phyloP scores from a whole-genome alignment of 495 filamentous ascomycete species.

The Lasiosphaeria hispida region DNA sequence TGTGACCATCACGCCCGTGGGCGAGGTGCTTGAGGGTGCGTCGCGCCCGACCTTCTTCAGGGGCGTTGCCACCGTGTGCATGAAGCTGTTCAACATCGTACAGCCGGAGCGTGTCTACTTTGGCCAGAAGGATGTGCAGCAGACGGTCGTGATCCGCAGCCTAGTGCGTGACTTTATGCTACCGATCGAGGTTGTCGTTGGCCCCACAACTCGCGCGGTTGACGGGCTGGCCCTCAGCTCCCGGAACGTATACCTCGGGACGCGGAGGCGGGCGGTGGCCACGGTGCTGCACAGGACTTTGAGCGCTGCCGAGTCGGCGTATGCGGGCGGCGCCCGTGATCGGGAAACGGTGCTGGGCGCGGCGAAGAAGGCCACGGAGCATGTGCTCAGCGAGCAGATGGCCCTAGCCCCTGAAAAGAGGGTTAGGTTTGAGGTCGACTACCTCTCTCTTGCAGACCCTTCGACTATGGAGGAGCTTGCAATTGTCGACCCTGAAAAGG shows the following conservation, averaged over 20 bases:
- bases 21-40: slow-evolving; percentile 74
- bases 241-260: slow-evolving; percentile 88
- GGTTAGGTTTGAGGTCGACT: slow-evolving; percentile 79
- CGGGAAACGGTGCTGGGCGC: slow-evolving; percentile 66
- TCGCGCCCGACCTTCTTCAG: slow-evolving; percentile 94
- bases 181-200: slow-evolving; percentile 70
- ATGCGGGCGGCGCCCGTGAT: slow-evolving; percentile 46
- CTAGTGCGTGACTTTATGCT: slow-evolving; percentile 88
- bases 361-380: slow-evolving; percentile 53
- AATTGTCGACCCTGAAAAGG: slow-evolving; percentile 59
- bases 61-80: slow-evolving; percentile 93
- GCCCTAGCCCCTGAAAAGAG: slow-evolving; percentile 58
- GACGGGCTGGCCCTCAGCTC: slow-evolving; percentile 94
- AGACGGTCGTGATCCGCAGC: slow-evolving; percentile 83
- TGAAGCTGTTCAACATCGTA: slow-evolving; percentile 94
- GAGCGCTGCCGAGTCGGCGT: slow-evolving; percentile 65
- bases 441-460: slow-evolving; percentile 83
- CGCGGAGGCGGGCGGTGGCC: slow-evolving; percentile 66
- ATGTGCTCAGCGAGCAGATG: slow-evolving; percentile 59
- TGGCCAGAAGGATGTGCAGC: slow-evolving; percentile 97
- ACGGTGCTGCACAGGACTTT: slow-evolving; percentile 68
- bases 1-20: slow-evolving; percentile 85
- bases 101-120: slow-evolving; percentile 89
- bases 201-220: slow-evolving; percentile 68
- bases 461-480: slow-evolving; percentile 74